A percentile compares a stretch with the other conserved stretches of the same genome.
phyloP scores from a whole-genome alignment of 768 basidiomycete genomes.

The Punctularia strigosozonata region DNA sequence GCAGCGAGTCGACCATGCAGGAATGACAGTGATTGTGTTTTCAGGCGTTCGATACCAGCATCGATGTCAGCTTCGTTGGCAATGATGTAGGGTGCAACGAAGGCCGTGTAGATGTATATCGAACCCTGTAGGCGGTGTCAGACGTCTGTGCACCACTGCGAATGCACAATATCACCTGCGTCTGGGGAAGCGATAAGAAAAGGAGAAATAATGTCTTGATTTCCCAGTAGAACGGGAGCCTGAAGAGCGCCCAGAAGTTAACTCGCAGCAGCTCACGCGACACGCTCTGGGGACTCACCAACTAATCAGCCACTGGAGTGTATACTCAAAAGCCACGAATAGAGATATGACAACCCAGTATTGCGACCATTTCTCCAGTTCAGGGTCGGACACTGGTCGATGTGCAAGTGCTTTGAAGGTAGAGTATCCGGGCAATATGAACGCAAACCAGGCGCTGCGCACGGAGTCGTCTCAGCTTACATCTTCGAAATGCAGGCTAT shows the following conservation, averaged over 20 bases:
- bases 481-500: too few relatives aligned
- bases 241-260: constrained; percentile 19
- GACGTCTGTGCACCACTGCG: too few relatives aligned
- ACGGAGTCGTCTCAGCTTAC: too few relatives aligned
- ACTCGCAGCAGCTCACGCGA: constrained; percentile 6
- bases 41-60: constrained; percentile 40
- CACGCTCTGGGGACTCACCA: constrained; percentile 31
- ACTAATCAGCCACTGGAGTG: constrained; percentile 50
- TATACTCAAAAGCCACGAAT: constrained; percentile 51
- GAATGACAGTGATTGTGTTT: constrained; percentile 42
- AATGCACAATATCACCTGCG: too few relatives aligned
- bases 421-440: constrained; percentile 48
- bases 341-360: constrained; percentile 57
- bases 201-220: constrained; percentile 55
- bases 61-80: constrained; percentile 53
- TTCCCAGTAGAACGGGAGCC: constrained; percentile 75
- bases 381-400: constrained; percentile 35
- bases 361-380: constrained; percentile 43
- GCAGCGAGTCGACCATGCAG: constrained; percentile 35
- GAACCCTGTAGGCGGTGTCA: constrained; percentile 37
- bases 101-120: constrained; percentile 47
- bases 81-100: constrained; percentile 48
- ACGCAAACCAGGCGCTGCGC: constrained; percentile 65
- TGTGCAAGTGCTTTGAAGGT: constrained; percentile 59
- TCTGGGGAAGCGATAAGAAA: constrained; percentile 60